Base-by-base conservation (phyloP, 805 yeast genomes). In the Candida ficus region DNA sequence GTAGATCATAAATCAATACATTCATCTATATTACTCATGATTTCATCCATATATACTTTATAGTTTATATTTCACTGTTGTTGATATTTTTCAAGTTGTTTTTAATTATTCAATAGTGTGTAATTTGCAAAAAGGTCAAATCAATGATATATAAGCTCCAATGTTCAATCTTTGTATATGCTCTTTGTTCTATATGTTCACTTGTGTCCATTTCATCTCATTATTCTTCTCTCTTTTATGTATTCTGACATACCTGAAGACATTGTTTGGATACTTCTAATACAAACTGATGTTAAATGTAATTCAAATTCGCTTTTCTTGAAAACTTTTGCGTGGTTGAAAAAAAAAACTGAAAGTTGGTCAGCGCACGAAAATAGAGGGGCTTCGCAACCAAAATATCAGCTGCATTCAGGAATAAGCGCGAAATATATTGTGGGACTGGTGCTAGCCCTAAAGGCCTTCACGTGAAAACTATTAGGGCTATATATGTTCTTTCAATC, bases 321-420 rank as follows among this genome's bases (percentile, higher is more conserved):
- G 53, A 53, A 53, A 53, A 53, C 52, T 53, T 52, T 54, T 54
- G 57, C 57, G 58, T 54, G 46, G 48, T 47, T 42, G 44, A 39
- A 46, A 41, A 43, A 43, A n/a, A n/a, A 43, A 41, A 29, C 27
- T 12, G 18, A 18, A 32, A 14, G 16, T 33, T 22, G 42, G 36
- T 27, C 21, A 28, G 44, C 34, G 30, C 35, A 37, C 43, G 34
- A 32, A 28, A 29, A 30, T 11, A 5, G 21, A 16, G 14, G 40
- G 38, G 42, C 43, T 33, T 10, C 43, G 12, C 37, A 39, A 43
- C 46, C 41, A 22, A 14, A 32, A n/a, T 19, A 8, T 18, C 6
- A 13, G 14, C 19, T n/a, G 12, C 7, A 13, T 27, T 16, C 7
- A n/a, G 35, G 14, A 30, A 30, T 11, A 30, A 27, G 27, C 27